Conservation (phyloP, 2,329 filamentous ascomycete genomes). For the Mycocentrospora acerina region DNA sequence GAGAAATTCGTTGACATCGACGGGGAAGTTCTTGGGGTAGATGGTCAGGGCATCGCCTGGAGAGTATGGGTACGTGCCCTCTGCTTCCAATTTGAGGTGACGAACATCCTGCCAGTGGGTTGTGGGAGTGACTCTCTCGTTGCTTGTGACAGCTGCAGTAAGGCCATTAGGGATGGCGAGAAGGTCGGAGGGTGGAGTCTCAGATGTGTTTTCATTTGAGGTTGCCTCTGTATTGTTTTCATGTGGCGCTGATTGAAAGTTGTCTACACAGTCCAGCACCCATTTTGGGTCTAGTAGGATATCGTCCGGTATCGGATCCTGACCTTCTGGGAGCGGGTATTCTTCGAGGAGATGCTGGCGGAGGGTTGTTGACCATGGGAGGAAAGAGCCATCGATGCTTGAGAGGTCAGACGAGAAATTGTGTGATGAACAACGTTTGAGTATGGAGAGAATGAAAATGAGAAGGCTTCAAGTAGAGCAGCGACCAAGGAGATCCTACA, state of each 20-base stretch:
- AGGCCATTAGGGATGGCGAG: slow-evolving; percentile 62
- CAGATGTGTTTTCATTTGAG: slow-evolving; percentile 8
- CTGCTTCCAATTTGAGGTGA: slow-evolving; percentile 63
- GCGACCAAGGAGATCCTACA: neutral
- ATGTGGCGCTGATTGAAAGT: slow-evolving; percentile 7
- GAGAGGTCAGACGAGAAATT: slow-evolving; percentile 3
- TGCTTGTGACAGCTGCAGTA: slow-evolving; percentile 62
- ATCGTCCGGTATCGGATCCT: slow-evolving; percentile 71
- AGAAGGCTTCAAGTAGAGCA: neutral
- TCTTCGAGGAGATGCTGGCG: slow-evolving; percentile 64
- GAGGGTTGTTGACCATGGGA: slow-evolving; percentile 74
- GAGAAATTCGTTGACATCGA: slow-evolving; percentile 78
- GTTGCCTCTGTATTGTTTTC: neutral
- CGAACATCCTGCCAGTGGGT: slow-evolving; percentile 95
- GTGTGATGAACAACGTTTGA: neutral
- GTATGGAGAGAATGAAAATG: neutral
- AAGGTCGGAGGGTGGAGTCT: slow-evolving; percentile 44
- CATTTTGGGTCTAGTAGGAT: slow-evolving; percentile 76
- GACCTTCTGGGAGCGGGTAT: slow-evolving; percentile 68
- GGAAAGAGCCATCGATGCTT: slow-evolving; percentile 78
- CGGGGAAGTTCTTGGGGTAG: slow-evolving; percentile 82
- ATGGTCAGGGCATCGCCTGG: slow-evolving; percentile 82
- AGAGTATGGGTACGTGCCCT: slow-evolving; percentile 50
- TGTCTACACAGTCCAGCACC: slow-evolving; percentile 50
- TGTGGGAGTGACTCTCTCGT: slow-evolving; percentile 70